These are phyloP conservation scores for Pulveroboletus ravenelii DNA, from an alignment of 768 basidiomycete species.

Conservation along the genomic window DNA sequence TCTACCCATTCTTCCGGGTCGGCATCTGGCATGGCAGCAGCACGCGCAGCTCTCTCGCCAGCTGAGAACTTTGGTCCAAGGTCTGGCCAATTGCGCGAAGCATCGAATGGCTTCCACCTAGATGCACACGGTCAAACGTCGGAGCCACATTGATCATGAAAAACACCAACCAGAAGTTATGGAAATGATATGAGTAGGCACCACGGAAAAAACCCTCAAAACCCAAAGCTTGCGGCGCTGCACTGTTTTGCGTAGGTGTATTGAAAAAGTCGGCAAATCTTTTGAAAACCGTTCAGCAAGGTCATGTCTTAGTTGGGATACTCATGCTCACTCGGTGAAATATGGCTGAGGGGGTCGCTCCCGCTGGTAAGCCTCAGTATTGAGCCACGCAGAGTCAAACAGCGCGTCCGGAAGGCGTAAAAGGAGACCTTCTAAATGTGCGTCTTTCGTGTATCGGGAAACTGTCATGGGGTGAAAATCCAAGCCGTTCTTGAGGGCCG, in stretches of 20 bases:
- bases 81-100: constrained; percentile 92
- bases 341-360: constrained; percentile 93
- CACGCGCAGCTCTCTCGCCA: constrained; percentile 67
- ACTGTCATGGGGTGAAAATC: constrained; percentile 99
- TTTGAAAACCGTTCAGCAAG: background rate
- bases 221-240: constrained; percentile 82
- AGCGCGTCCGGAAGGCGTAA: constrained; percentile 90
- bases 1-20: constrained; percentile 37
- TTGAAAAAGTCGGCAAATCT: constrained; percentile 91
- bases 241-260: constrained; percentile 65
- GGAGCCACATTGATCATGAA: background rate
- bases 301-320: background rate
- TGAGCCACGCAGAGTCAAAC: constrained; percentile 96
- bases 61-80: constrained; percentile 74
- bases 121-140: background rate
- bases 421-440: constrained; percentile 75
- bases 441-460: constrained; percentile 85
- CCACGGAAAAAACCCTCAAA: constrained; percentile 96
- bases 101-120: constrained; percentile 97
- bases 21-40: constrained; percentile 32
- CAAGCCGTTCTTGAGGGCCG: constrained; percentile 86
- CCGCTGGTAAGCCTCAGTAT: constrained; percentile 86
- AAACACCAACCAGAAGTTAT: constrained; percentile 76
- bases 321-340: constrained; percentile 66
- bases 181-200: constrained; percentile 94